Base-by-base conservation (phyloP, 2,329 filamentous ascomycete genomes). In the Nothophaeocryptopus gaeumannii region DNA sequence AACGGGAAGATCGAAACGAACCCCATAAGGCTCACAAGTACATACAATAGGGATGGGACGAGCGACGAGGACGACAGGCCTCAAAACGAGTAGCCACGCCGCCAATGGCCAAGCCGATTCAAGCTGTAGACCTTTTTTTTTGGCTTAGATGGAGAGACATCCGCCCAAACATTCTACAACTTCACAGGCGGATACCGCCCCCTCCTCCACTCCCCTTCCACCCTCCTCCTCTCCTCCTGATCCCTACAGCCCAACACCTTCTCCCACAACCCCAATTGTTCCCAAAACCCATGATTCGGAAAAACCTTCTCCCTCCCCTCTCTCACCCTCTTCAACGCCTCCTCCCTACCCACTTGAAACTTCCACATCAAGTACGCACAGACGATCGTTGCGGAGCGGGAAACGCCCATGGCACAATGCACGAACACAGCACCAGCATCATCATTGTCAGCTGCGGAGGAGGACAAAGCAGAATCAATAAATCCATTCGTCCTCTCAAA, bases 341-440 rank as follows among this genome's bases (percentile, higher is more conserved):
- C 81, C 59, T 75, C 67, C 47, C 77, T 73, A 58, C 71, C 72
- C 56, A 78, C 68, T 53, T 67, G 64, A 63, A 72, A 66, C 61
- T 71, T 71, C 60, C 78, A 75, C 69, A 96, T 84, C 46, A 97
- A 75, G 70, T 90, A 96, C 54, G 92, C 91, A 47, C 93, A 79
- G 48, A 88, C 80, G 57, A 88, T 80, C 31, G 89, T 85, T 58
- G 92, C 88, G 37, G 89, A 96, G 50, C 92, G 85, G 36, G 90
- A 96, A 72, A 93, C 95, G 37, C 92, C 92, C 83, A 95, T 95
- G 14, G 89, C 92, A 77, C 92, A 88, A 71, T 87, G 84, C 58
- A 86, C 80, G 56, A 86, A 75, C 20, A 87, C 83, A 40, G 76
- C 69, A 59, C 76, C 70, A 26, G 4, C 20, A 26, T 26, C 20